A percentile compares a stretch with the other conserved stretches of the same genome.
Evolutionary conservation across 2,329 filamentous ascomycete species (phyloP).

Genomic region (Penicillium sp.): DNA sequence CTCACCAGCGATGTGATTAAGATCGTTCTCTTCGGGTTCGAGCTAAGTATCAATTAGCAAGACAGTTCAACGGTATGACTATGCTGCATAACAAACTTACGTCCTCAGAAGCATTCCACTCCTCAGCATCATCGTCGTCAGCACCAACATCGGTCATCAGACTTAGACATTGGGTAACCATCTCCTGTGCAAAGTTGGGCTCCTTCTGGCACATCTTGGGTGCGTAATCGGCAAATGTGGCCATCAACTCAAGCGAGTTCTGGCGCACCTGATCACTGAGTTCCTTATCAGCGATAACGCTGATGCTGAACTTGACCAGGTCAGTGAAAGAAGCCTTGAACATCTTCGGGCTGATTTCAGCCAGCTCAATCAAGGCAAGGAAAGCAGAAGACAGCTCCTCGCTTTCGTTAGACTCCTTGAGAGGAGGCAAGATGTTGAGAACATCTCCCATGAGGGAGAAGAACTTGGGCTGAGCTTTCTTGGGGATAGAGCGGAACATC

Average conservation of each 20-base stretch:
- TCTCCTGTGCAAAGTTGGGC: conserved; percentile 83
- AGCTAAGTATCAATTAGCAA: conserved; percentile 56
- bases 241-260: conserved; percentile 95
- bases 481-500: conserved; percentile 88
- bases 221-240: conserved; percentile 93
- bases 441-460: conserved; percentile 84
- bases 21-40: conserved; percentile 92
- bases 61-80: not conserved
- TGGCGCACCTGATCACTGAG: conserved; percentile 86
- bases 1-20: conserved; percentile 96
- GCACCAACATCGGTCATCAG: conserved; percentile 95
- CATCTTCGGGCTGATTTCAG: conserved; percentile 94
- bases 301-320: conserved; percentile 87
- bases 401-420: conserved; percentile 88
- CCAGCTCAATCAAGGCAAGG: conserved; percentile 87
- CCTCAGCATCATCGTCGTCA: conserved; percentile 90
- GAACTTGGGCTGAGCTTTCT: conserved; percentile 87
- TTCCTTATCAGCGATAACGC: conserved; percentile 94
- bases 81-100: conserved; percentile 49
- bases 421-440: conserved; percentile 87
- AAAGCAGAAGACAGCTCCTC: conserved; percentile 89
- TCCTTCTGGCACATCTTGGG: conserved; percentile 96
- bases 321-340: conserved; percentile 94
- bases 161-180: conserved; percentile 97
- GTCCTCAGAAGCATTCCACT: conserved; percentile 93